These are phyloP conservation scores for Trichoderma virens DNA, from an alignment of 495 filamentous ascomycete species.

Conservation along the genomic window DNA sequence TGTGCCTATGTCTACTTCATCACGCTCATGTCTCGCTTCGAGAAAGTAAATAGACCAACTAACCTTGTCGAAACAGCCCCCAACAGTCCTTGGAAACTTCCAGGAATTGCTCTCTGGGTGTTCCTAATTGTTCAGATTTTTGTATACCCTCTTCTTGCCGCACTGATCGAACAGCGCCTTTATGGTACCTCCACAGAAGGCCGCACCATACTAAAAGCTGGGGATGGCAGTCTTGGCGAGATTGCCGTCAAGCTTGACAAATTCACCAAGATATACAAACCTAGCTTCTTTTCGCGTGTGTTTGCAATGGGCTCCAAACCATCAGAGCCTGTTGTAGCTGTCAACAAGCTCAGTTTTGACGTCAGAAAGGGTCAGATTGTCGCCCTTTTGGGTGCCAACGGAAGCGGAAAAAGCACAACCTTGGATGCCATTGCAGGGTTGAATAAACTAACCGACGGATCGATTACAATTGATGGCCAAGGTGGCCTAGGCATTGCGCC, in stretches of 20 bases:
- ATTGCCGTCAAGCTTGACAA: constrained; percentile 55
- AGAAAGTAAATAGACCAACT: constrained; percentile 44
- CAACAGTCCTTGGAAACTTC: constrained; percentile 51
- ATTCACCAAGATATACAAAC: constrained; percentile 69
- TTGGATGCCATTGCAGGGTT: constrained; percentile 78
- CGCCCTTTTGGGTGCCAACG: constrained; percentile 78
- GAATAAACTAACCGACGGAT: constrained; percentile 59
- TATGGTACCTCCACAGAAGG: constrained; percentile 65
- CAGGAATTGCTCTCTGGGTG: constrained; percentile 59
- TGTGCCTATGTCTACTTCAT: constrained; percentile 72
- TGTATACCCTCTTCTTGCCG: constrained; percentile 61
- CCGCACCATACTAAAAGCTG: constrained; percentile 40
- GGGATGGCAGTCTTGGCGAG: constrained; percentile 27
- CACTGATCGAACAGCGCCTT: constrained; percentile 61
- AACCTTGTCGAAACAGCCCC: constrained; percentile 52
- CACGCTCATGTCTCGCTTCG: constrained; percentile 59
- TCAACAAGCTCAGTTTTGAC: constrained; percentile 56
- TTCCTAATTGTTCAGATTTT: constrained; percentile 67
- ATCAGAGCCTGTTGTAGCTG: constrained; percentile 60
- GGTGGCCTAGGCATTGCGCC: constrained; percentile 82
- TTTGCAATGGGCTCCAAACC: constrained; percentile 48
- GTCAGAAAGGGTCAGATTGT: constrained; percentile 70
- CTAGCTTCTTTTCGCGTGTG: constrained; percentile 50
- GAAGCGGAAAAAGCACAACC: constrained; percentile 79
- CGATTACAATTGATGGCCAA: constrained; percentile 61